phyloP scores from a whole-genome alignment of 164 flowering plant genomes.

The Echeveria elegans region DNA sequence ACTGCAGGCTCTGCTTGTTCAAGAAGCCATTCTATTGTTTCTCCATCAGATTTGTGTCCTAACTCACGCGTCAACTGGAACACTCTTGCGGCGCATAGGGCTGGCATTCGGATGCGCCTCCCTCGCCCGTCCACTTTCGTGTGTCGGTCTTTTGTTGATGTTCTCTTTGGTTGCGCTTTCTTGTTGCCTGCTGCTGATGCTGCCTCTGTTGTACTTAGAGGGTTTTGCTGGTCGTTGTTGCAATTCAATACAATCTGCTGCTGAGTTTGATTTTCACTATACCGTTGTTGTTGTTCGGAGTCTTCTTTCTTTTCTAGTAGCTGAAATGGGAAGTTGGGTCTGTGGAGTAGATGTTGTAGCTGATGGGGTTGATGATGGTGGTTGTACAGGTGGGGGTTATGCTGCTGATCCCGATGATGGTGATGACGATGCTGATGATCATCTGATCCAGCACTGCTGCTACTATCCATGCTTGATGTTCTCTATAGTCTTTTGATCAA shows the following conservation, averaged over 20 bases:
- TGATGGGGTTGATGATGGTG: slow-evolving; percentile 27
- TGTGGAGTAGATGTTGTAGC: slow-evolving; percentile 32
- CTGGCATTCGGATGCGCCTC: slow-evolving; percentile 70
- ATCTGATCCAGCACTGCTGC: slow-evolving; percentile 6
- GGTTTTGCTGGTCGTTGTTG: slow-evolving; percentile 7
- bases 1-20: slow-evolving; percentile 73
- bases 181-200: slow-evolving; percentile 32
- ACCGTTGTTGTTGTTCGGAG: background rate
- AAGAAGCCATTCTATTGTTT: slow-evolving; percentile 61
- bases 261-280: slow-evolving; percentile 25
- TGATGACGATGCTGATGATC: no score
- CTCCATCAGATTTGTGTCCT: slow-evolving; percentile 69
- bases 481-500: background rate
- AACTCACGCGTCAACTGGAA: slow-evolving; percentile 65
- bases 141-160: slow-evolving; percentile 63
- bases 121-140: slow-evolving; percentile 74
- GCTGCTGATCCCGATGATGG: background rate
- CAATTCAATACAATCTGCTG: slow-evolving; percentile 14
- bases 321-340: slow-evolving; percentile 56
- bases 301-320: slow-evolving; percentile 52
- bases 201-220: slow-evolving; percentile 11
- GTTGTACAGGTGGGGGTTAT: background rate
- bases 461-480: background rate
- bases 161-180: slow-evolving; percentile 47
- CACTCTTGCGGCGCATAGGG: slow-evolving; percentile 62